Evolutionary conservation across 148 eudicot genomes (phyloP), one percentile per base, ranked within the genome.

Genomic region (Heliamphora exappendiculata): DNA sequence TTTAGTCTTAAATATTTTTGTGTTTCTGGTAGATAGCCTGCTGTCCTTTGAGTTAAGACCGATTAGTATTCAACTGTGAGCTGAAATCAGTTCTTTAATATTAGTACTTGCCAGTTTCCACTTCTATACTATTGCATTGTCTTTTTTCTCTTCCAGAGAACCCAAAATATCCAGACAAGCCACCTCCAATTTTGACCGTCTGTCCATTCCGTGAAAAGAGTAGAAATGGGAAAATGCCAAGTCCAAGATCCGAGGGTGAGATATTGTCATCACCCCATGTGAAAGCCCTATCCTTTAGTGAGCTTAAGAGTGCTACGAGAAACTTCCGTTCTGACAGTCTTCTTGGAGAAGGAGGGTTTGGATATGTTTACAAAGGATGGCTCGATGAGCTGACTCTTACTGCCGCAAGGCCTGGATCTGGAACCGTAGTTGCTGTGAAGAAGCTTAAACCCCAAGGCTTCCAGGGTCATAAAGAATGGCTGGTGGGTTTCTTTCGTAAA

Each of bases 391-490:
- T 82, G 54, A 66, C 69, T 47, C 75, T 85, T 37, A 79, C 69
- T 29, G 86, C 86, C 11, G 29, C 80, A 19, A 75, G 41, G 65
- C 84, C 86, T 34, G 84, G 81, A 59, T 76, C 53, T 41, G 87
- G 86, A 53, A 65, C 75, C 28, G 79, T 67, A 20, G 90, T 87
- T 41, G 87, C 88, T 26, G 85, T 87, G 20, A 87, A 87, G 81
- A 84, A 54, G 76, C 81, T 87, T 12, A 85, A 83, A 54, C 81
- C 81, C 28, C 29, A 73, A 75, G 85, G 88, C 24, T 74, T 67
- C 24, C 88, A 87, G 42, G 85, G 86, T 26, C 88, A 87, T 57
- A 87, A 85, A 65, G 88, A 87, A 77, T 87, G 90, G 90, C 50
- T 87, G 88, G 90, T 87, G 16, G 34, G 84, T 85, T 63, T 63